Evolutionary conservation across 805 yeast genomes (phyloP), one percentile per base, ranked within the genome.

Genomic region (Wickerhamomyces rabaulensis): DNA sequence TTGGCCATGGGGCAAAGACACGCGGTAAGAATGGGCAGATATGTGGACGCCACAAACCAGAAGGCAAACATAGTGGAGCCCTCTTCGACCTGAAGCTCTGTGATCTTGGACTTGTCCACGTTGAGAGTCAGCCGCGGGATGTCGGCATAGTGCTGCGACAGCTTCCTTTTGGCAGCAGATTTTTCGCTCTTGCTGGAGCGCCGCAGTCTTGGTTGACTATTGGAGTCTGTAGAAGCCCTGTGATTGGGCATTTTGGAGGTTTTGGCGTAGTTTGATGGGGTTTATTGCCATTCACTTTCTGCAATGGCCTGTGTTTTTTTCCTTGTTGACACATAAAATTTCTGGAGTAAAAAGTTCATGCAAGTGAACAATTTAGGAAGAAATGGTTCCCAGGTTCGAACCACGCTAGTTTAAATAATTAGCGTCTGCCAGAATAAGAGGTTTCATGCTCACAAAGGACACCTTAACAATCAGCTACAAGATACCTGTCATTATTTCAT

Each of bases 1-100:
- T 87, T 87, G 7, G 92, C 82, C 23, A 88, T 55, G 0, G 96
- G 95, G 0, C 94, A 95, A 33, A 82, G 56, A 53, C 92, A 85
- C 6, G 92, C 89, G 1, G 91, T 81, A 8, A 84, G 60, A 22
- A 88, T 73, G 0, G 96, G 96, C 52, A 87, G 74, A 53, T 82
- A 81, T 3, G 84, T 75, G 3, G 91, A 80, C 0, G 83, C 63
- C 13, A 75, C 56, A 53, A 84, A 84, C 94, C 95, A 87, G 31
- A 64, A 48, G 10, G 57, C 56, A 26, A 57, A 58, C 16, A 33
- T 9, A 1, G 4, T 6, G 0, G 58, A 41, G 9, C 61, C 61
- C 3, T 53, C 56, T 9, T 46, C 43, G 6, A 54, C 52, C 1
- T 33, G 39, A 21, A 58, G 43, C 12, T 44, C 52, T 1, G 41